Evolutionary conservation across 768 basidiomycete genomes (phyloP), one percentile per base, ranked within the genome.

Genomic region (Boletales sp.): DNA sequence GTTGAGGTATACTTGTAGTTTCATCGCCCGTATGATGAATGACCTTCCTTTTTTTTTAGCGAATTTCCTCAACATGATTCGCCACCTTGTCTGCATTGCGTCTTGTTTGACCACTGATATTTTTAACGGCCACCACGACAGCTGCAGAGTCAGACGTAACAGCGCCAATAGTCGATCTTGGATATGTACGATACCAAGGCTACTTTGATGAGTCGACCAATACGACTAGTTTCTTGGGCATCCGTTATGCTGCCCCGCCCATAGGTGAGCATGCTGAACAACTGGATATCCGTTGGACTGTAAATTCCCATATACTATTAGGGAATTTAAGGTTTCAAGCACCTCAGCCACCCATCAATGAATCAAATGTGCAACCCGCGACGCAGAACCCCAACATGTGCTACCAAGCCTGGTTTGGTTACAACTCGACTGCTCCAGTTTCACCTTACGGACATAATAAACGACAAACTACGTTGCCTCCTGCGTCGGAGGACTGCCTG

Each of bases 171-270:
- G 52, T 67, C 35, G 57, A 69, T 37, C 51, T 70, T n/a, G 62
- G 69, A 19, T 66, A 69, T 52, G 63, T 60, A 11, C 51, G 55
- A 48, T 68, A 70, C 50, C 67, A 59, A 52, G 69, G 67, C 12
- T 39, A 49, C 19, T 46, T 60, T 25, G 56, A 70, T 39, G 11
- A 49, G 12, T 44, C 50, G 9, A 50, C 53, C 0, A 66, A 63
- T 28, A 46, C 56, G 4, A 60, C 66, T 2, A 52, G 32, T 41
- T 70, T 65, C 51, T 46, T 67, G 28, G 54, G 64, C n/a, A 52
- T 70, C 36, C 71, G 79, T 8, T 81, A 75, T 62, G 79, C 80
- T 11, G 76, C 75, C 13, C 64, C 77, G 21, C 79, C 80, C 2
- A 52, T 70, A 30, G 78, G 78, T 75, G 25, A 25, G 69, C 49